A percentile compares a stretch with the other conserved stretches of the same genome.
Conservation (phyloP, 352 stramenopile genomes). For the Pythium dissimile region DNA sequence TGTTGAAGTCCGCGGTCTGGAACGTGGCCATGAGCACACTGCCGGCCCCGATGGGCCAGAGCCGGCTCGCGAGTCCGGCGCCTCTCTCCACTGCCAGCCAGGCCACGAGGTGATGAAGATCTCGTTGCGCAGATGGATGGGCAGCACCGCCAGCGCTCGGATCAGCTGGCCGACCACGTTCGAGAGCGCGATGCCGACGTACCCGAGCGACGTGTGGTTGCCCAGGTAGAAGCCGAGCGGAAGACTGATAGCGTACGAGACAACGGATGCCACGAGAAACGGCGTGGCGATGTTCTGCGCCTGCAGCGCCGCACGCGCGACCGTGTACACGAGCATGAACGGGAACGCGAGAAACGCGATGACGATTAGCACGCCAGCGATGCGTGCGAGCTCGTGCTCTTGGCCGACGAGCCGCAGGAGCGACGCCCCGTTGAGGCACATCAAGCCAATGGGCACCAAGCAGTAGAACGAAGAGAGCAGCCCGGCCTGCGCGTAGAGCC, state of each 20-base stretch:
- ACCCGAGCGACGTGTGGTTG: slow-evolving; percentile 37
- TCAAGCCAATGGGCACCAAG: slow-evolving; percentile 5
- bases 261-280: slow-evolving; percentile 23
- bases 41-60: slow-evolving; percentile 28
- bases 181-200: slow-evolving; percentile 32
- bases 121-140: slow-evolving; percentile 30
- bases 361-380: slow-evolving; percentile 26
- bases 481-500: slow-evolving; percentile 39
- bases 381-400: slow-evolving; percentile 23
- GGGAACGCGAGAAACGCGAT: slow-evolving; percentile 22
- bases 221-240: slow-evolving; percentile 28
- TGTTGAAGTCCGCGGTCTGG: slow-evolving; percentile 37
- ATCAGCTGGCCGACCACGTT: slow-evolving; percentile 24
- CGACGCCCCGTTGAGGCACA: slow-evolving; percentile 19
- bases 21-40: slow-evolving; percentile 52
- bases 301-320: slow-evolving; percentile 36
- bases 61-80: background rate
- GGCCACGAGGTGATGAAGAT: slow-evolving; percentile 27
- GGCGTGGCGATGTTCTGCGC: slow-evolving; percentile 39
- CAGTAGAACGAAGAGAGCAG: slow-evolving; percentile 24
- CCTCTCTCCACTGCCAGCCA: slow-evolving; percentile 22
- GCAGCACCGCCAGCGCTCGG: slow-evolving; percentile 28
- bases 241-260: slow-evolving; percentile 22
- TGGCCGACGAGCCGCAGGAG: slow-evolving; percentile 33
- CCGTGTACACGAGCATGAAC: slow-evolving; percentile 26